Conservation (phyloP, 2,329 filamentous ascomycete species). For the Aspergillus fructus region DNA sequence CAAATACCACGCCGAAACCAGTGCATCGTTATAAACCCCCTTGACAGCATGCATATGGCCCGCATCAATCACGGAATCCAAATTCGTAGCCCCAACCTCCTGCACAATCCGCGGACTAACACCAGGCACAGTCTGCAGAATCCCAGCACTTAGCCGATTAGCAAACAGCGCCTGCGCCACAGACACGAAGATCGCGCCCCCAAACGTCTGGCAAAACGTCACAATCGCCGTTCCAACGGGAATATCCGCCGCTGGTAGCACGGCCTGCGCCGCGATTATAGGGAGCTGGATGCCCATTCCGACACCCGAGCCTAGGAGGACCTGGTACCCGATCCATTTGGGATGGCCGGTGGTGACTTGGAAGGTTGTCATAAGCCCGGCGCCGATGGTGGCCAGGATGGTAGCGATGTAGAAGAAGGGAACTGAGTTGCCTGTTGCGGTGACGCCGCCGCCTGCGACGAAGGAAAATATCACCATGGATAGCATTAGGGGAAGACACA, state of each 20-base stretch:
- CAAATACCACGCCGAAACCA: too few species aligned
- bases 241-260: slow-evolving; percentile 32
- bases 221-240: slow-evolving; percentile 35
- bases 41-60: too few species aligned
- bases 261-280: slow-evolving; percentile 35
- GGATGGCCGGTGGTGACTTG: slow-evolving; percentile 27
- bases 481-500: slow-evolving; percentile 1
- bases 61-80: too few species aligned
- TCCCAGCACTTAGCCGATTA: too few species aligned
- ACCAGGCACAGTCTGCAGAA: too few species aligned
- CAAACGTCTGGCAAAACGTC: slow-evolving; percentile 37
- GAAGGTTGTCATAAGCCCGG: slow-evolving; percentile 36
- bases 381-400: slow-evolving; percentile 33
- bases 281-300: slow-evolving; percentile 37
- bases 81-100: too few species aligned
- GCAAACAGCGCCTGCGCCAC: slow-evolving; percentile 14
- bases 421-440: background rate
- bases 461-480: background rate
- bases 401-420: slow-evolving; percentile 12
- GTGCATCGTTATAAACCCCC: too few species aligned
- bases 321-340: slow-evolving; percentile 42
- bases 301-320: slow-evolving; percentile 35
- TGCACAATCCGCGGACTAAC: too few species aligned
- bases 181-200: slow-evolving; percentile 37
- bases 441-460: background rate